These are phyloP conservation scores for Capsicum baccatum DNA, from an alignment of 257 asterid genomes.

Conservation along the genomic window DNA sequence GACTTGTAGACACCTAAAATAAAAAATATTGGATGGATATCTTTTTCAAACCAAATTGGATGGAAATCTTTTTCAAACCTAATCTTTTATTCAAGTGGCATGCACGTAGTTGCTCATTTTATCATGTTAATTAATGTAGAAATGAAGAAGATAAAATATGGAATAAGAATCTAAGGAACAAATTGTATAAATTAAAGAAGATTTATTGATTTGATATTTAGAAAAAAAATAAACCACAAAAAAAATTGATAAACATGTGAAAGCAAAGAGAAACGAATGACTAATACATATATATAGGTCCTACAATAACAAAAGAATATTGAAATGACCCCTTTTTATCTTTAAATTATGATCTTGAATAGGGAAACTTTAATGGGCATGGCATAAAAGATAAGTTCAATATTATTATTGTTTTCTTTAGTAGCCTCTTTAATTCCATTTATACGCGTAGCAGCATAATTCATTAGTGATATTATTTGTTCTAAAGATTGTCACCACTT, in stretches of 20 bases:
- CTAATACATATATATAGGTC: not conserved
- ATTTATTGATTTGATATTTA: not conserved
- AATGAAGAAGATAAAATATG: not conserved
- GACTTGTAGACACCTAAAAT: too few relatives aligned
- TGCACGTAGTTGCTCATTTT: not conserved
- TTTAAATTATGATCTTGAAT: not conserved
- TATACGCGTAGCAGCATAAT: not conserved
- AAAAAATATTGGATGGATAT: too few relatives aligned
- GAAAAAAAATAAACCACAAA: not conserved
- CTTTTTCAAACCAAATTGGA: not conserved
- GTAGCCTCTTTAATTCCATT: not conserved
- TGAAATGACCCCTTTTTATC: not conserved
- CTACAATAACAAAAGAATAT: not conserved
- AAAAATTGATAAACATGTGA: not conserved
- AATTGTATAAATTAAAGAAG: not conserved
- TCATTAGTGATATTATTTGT: too few relatives aligned
- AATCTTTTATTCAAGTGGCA: conserved; percentile 2
- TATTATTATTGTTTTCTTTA: not conserved
- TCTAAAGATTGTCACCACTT: too few relatives aligned
- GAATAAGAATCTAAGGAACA: not conserved
- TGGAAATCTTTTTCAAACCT: not conserved
- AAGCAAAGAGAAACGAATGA: conserved; percentile 1
- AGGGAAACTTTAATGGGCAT: not conserved
- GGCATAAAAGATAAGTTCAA: not conserved
- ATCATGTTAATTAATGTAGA: not conserved